Evolutionary conservation across 305 asterid species (phyloP).

Genomic region (Fraxinus baroniana): DNA sequence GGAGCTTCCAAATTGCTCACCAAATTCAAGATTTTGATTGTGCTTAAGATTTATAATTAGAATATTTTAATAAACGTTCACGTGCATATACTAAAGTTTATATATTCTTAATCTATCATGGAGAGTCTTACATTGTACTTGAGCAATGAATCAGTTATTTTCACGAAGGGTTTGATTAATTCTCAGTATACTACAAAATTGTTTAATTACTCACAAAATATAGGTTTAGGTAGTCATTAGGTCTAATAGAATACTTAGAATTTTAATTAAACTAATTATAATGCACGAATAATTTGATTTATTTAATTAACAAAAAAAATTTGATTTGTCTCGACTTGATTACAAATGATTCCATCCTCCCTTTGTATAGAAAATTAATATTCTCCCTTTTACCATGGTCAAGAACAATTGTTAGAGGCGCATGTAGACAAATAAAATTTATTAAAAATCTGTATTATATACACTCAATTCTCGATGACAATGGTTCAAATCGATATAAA

Average conservation of each 20-base stretch:
- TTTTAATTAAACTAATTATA: background rate
- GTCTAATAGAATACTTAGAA: background rate
- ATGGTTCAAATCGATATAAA: no score
- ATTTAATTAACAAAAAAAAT: background rate
- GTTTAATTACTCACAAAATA: background rate
- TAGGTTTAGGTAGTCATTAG: background rate
- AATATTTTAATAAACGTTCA: background rate
- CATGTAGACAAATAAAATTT: no score
- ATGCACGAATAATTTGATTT: background rate
- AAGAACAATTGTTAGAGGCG: background rate
- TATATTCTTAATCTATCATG: background rate
- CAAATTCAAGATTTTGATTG: slow-evolving; percentile 4
- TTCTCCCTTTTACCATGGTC: background rate
- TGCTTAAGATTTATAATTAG: background rate
- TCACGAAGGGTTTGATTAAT: background rate
- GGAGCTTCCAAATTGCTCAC: slow-evolving; percentile 6
- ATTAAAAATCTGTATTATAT: no score
- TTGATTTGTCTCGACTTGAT: background rate
- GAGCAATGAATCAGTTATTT: background rate
- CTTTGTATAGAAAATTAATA: no score
- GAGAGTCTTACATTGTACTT: background rate
- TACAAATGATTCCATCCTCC: background rate
- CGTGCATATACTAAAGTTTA: background rate
- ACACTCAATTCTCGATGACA: background rate
- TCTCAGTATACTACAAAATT: background rate